Base-by-base conservation (phyloP, 257 asterid species). In the Petunia secreta region DNA sequence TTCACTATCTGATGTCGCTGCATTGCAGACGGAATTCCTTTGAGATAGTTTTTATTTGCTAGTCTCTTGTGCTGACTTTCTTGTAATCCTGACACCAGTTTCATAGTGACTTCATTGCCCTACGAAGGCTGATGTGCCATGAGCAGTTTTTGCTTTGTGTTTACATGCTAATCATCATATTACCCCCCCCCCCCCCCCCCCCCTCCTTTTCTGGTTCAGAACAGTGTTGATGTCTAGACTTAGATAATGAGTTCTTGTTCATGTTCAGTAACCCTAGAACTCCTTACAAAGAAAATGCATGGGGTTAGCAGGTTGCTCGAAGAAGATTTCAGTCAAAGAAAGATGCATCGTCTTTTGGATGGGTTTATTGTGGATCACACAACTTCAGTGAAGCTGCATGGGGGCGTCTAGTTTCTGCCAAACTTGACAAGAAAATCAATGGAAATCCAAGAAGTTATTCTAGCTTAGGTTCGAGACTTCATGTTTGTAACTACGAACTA, bases 371-470 rank as follows among this genome's bases (percentile, higher is more conserved):
- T 37, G 98, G 98, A 40, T 94, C 98, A 1, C 97, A 92, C 87
- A 94, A 92, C 87, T 92, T 92, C 86, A 94, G 97, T 73, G 97
- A 97, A 77, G 98, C 98, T 25, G 97, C 97, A 63, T 92, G 98
- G 98, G 98, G 98, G 37, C 93, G 90, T 74, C 96, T 92, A 15
- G 68, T 94, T 39, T 84, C 93, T 65, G 83, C 75, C 55, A 44
- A 66, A 25, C 55, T 25, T 62, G 89, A 87, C 79, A 79, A 63
- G 77, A 80, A 80, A 74, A 83, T 82, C 39, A 82, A 74, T 25
- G 71, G 83, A 75, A 81, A 13, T 50, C 8, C 48, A 58, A 80
- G 80, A 57, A 85, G 69, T 52, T 82, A 83, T 82, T 84, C 92
- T 52, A 88, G 82, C 16, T 85, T 91, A 80, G 94, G 97, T 71